These are phyloP conservation scores for Aureobasidium sp. DNA, from an alignment of 2,329 filamentous ascomycete genomes.

Conservation along the genomic window DNA sequence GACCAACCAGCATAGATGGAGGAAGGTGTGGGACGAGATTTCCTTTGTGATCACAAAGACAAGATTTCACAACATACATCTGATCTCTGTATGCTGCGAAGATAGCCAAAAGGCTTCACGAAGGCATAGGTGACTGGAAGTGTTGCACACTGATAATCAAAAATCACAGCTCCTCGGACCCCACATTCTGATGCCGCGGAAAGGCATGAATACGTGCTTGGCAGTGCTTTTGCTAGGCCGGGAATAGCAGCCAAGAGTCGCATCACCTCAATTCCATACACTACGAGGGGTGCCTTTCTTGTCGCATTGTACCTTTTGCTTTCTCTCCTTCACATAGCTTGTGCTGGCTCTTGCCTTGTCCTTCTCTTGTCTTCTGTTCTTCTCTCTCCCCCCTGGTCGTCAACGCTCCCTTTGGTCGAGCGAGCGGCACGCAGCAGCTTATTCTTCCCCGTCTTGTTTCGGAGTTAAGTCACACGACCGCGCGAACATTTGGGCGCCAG, in stretches of 20 bases:
- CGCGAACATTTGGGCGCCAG: neutral
- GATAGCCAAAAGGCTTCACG: neutral
- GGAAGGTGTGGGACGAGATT: too few relatives aligned
- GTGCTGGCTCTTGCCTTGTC: neutral
- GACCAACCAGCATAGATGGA: neutral
- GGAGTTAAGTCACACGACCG: slow-evolving; percentile 5
- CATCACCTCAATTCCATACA: neutral
- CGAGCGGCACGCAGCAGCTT: neutral
- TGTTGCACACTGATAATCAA: neutral
- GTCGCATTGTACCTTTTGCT: neutral
- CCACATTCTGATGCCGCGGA: neutral
- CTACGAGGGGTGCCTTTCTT: neutral
- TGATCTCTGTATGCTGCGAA: neutral
- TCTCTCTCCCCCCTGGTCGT: neutral
- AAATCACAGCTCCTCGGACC: neutral
- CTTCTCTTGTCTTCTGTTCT: neutral
- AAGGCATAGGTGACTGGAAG: neutral
- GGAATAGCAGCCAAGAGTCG: slow-evolving; percentile 4
- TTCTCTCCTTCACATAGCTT: neutral
- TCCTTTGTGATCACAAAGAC: neutral
- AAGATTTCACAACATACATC: too few relatives aligned
- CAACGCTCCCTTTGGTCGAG: neutral
- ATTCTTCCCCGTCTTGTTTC: neutral
- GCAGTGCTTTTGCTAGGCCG: neutral
- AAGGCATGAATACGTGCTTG: neutral